Evolutionary conservation across 2,329 filamentous ascomycete species (phyloP).

Genomic region (Curvularia hawaiiensis): DNA sequence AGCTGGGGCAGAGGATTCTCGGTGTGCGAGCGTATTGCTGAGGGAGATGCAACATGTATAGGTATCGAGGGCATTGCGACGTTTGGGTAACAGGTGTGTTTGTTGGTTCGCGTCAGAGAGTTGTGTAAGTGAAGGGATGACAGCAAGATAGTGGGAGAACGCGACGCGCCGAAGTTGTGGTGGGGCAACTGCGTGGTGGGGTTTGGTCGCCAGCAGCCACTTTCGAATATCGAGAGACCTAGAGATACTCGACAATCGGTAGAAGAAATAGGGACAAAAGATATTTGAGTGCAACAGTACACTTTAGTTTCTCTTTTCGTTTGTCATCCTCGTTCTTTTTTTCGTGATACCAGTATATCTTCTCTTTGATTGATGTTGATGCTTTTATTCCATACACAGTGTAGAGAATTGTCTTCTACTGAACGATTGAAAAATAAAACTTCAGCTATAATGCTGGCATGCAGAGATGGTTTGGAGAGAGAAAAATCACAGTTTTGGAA

Average conservation of each 20-base stretch:
- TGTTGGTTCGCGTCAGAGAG: background rate
- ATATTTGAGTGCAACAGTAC: too few relatives aligned
- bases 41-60: slow-evolving; percentile 23
- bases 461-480: background rate
- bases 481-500: background rate
- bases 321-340: too few relatives aligned
- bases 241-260: background rate
- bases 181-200: slow-evolving; percentile 15
- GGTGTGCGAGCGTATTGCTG: slow-evolving; percentile 5
- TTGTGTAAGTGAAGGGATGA: background rate
- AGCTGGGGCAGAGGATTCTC: slow-evolving; percentile 74
- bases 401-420: too few relatives aligned
- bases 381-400: background rate
- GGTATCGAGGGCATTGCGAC: slow-evolving; percentile 39
- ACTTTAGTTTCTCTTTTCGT: too few relatives aligned
- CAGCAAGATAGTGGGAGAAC: slow-evolving; percentile 1
- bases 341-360: background rate
- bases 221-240: background rate
- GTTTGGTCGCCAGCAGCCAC: background rate
- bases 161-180: slow-evolving; percentile 18
- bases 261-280: background rate
- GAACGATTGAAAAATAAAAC: background rate
- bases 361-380: background rate
- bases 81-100: background rate
- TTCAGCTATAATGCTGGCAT: background rate